These are phyloP conservation scores for Ramaria sp. DNA, from an alignment of 768 basidiomycete genomes.

Conservation along the genomic window DNA sequence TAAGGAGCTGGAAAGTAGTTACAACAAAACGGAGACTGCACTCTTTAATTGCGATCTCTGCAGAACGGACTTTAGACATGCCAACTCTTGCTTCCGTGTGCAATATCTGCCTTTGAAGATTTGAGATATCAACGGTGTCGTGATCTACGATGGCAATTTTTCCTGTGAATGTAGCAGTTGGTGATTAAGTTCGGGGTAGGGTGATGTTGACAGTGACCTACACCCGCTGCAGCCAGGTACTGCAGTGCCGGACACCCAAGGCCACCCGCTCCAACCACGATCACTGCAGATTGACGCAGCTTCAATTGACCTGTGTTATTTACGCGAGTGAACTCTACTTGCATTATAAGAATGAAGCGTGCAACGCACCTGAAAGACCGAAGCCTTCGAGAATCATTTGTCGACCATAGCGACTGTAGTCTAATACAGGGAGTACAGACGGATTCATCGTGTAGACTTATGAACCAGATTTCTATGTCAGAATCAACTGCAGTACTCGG, in stretches of 20 bases:
- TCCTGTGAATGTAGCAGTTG: slow-evolving; percentile 34
- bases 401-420: slow-evolving; percentile 87
- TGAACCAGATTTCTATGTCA: not conserved
- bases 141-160: slow-evolving; percentile 81
- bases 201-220: slow-evolving; percentile 40
- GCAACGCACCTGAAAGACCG: slow-evolving; percentile 61
- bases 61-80: slow-evolving; percentile 73
- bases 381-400: slow-evolving; percentile 93
- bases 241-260: slow-evolving; percentile 93
- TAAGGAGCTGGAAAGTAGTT: not conserved
- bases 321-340: not conserved
- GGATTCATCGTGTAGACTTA: not conserved
- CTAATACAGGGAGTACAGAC: slow-evolving; percentile 23
- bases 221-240: slow-evolving; percentile 85
- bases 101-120: slow-evolving; percentile 88
- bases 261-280: slow-evolving; percentile 91
- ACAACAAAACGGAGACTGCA: slow-evolving; percentile 20
- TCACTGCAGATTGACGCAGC: slow-evolving; percentile 62
- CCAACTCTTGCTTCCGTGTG: slow-evolving; percentile 67
- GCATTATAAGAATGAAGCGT: not conserved
- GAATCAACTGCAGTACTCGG: no score
- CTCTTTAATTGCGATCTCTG: slow-evolving; percentile 58
- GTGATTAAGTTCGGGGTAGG: slow-evolving; percentile 3
- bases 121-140: slow-evolving; percentile 79
- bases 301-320: slow-evolving; percentile 63